Evolutionary conservation across 805 yeast genomes (phyloP), one percentile per base, ranked within the genome.

Genomic region (Kodamaea restingae): DNA sequence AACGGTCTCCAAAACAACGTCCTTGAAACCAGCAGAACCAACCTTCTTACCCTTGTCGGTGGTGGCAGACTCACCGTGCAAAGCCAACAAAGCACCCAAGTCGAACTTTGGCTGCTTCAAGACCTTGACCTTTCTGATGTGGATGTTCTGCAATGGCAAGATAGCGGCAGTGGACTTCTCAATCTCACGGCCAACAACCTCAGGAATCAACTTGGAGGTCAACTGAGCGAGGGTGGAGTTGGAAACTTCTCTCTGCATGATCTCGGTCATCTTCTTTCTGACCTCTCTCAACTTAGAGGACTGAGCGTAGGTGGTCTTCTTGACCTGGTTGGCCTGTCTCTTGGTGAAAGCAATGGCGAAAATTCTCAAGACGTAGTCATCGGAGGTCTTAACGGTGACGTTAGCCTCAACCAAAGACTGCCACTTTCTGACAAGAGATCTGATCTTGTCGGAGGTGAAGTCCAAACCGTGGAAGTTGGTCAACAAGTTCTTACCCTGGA

Each of bases 391-490:
- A 65, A 88, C 97, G 59, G 98, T 88, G 61, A 90, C 97, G 71
- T 88, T 87, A 65, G 95, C 95, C 80, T 90, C 98, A 60, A 90
- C 95, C 73, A 91, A 79, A 54, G 96, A 81, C 80, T 90, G 98
- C 97, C 97, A 91, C 76, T 91, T 90, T 83, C 97, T 88, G 52
- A 90, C 97, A 71, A 91, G 80, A 44, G 97, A 90, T 78, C 95
- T 87, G 69, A 91, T 78, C 80, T 91, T 91, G 79, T 90, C 97
- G 55, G 95, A 78, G 65, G 98, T 90, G 84, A 91, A 90, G 79
- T 88, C 95, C 74, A 91, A 74, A 65, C 98, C 98, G 81, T 90
- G 97, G 95, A 90, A 91, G 95, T 91, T 91, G 80, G 98, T 90
- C 71, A 90, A 80, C 67, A 90, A 80, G 84, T 90, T 88, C 79